Conservation (phyloP, 768 basidiomycete genomes). For the Tylopilus plumbeoviolaceoides region DNA sequence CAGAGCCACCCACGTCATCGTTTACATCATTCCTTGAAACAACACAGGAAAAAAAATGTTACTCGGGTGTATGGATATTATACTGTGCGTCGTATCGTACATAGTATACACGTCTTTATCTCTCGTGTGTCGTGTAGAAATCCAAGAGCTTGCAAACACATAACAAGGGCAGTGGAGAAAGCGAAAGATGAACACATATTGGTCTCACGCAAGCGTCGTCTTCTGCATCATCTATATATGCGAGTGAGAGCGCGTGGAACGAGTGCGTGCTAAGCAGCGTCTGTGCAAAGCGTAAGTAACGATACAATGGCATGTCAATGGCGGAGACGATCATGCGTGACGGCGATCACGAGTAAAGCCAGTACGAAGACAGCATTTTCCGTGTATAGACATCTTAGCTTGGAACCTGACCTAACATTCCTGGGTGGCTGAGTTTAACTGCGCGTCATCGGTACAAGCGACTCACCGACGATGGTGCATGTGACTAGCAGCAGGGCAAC, state of each 20-base stretch:
- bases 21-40: conserved; percentile 7
- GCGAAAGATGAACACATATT: conserved; percentile 16
- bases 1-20: neutral
- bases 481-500: conserved; percentile 4
- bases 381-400: conserved; percentile 20
- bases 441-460: neutral
- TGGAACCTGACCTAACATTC: conserved; percentile 10
- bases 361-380: conserved; percentile 16
- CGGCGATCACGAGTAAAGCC: conserved; percentile 11
- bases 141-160: conserved; percentile 19
- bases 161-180: conserved; percentile 14
- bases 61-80: conserved; percentile 21
- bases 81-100: conserved; percentile 26
- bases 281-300: conserved; percentile 10
- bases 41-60: neutral
- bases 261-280: neutral
- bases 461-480: conserved; percentile 17
- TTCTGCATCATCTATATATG: conserved; percentile 21
- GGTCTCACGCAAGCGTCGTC: conserved; percentile 16
- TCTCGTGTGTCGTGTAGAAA: conserved; percentile 5
- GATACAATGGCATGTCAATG: conserved; percentile 4
- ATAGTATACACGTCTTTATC: conserved; percentile 22
- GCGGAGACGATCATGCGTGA: conserved; percentile 11
- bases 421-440: conserved; percentile 7
- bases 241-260: conserved; percentile 4